Evolutionary conservation across 2,329 filamentous ascomycete genomes (phyloP).

Genomic region (Nemania diffusa): DNA sequence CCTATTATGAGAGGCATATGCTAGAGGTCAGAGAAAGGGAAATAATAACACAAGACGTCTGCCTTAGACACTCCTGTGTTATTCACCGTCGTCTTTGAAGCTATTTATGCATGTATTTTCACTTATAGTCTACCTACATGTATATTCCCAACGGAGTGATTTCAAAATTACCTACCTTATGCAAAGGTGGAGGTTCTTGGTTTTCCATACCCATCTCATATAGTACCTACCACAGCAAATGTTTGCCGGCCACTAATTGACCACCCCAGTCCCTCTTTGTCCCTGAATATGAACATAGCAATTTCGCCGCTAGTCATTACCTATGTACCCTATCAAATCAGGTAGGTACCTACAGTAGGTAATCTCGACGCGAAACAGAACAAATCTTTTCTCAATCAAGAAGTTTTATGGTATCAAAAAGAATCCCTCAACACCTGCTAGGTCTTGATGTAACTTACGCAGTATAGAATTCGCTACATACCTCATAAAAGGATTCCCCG

Average conservation of each 20-base stretch:
- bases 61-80: not conserved
- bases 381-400: not conserved
- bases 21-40: not conserved
- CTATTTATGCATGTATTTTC: not conserved
- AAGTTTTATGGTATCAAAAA: not conserved
- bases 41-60: not conserved
- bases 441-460: no score
- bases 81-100: not conserved
- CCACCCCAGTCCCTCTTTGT: not conserved
- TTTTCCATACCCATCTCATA: no score
- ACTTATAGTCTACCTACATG: not conserved
- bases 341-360: not conserved
- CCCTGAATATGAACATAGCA: not conserved
- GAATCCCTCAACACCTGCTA: not conserved
- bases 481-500: no score
- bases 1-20: not conserved
- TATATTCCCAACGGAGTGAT: not conserved
- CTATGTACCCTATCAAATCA: no score
- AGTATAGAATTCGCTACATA: no score
- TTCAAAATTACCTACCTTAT: no score
- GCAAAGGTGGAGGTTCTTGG: no score
- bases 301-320: not conserved
- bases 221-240: not conserved
- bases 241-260: conserved; percentile 5
- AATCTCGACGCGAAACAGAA: not conserved